Percentiles rank a stretch among this genome's conserved stretches.
These are phyloP conservation scores for Pichia californica DNA, from an alignment of 805 yeast genomes.

Conservation along the genomic window DNA sequence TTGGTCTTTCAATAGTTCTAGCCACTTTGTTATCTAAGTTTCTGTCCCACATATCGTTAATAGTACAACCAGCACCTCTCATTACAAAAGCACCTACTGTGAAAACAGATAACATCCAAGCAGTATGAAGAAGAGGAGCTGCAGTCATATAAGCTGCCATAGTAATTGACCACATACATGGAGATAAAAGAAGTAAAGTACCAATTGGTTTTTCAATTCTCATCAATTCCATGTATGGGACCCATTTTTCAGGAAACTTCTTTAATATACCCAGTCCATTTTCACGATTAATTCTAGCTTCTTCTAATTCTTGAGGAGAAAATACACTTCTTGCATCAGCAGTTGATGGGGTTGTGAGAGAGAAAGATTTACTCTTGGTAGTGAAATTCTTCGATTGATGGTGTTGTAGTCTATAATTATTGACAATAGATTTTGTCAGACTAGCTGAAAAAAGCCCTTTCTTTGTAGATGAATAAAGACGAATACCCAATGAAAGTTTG, in stretches of 20 bases:
- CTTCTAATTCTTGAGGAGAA: constrained; percentile 37
- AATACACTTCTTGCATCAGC: constrained; percentile 18
- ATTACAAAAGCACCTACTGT: constrained; percentile 81
- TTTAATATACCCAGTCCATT: constrained; percentile 45
- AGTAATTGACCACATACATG: constrained; percentile 88
- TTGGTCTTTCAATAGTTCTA: constrained; percentile 86
- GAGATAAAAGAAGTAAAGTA: constrained; percentile 72
- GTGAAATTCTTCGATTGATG: constrained; percentile 2
- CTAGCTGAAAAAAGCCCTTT: not conserved
- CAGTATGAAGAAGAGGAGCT: constrained; percentile 62
- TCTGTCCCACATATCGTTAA: constrained; percentile 83
- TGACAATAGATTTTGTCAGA: not conserved
- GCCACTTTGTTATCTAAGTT: constrained; percentile 80
- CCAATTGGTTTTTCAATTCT: constrained; percentile 96
- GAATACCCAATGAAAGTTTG: not conserved
- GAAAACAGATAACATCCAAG: constrained; percentile 60
- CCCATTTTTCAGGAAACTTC: constrained; percentile 61
- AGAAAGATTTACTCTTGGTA: not conserved
- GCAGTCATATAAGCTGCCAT: constrained; percentile 74
- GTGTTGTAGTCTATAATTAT: not conserved
- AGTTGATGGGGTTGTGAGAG: not conserved
- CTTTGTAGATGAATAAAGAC: not conserved
- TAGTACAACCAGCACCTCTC: constrained; percentile 98
- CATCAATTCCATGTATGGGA: constrained; percentile 90
- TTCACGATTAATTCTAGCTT: constrained; percentile 46